Conservation (phyloP, 2,329 filamentous ascomycete genomes). For the Aplosporella prunicola region DNA sequence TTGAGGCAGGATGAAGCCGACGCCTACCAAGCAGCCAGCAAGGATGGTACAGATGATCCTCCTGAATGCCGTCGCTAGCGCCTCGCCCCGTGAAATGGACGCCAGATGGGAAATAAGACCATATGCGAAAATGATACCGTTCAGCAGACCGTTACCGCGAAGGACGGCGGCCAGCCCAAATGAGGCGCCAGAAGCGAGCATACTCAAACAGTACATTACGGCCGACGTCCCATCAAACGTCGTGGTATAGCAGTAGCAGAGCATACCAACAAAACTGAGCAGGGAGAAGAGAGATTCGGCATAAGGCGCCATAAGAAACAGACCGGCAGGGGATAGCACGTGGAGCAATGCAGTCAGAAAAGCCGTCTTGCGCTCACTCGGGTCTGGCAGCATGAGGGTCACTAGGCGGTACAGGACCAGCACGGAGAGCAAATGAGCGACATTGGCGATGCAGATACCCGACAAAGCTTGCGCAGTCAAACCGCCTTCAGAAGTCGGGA, state of each 20-base stretch:
- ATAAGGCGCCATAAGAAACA: slow-evolving; percentile 85
- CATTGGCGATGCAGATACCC: slow-evolving; percentile 59
- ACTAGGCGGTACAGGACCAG: slow-evolving; percentile 62
- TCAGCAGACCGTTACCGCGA: slow-evolving; percentile 79
- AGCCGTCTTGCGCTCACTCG: slow-evolving; percentile 39
- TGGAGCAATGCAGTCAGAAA: slow-evolving; percentile 66
- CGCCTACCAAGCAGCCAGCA: slow-evolving; percentile 57
- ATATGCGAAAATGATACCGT: slow-evolving; percentile 63
- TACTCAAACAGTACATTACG: slow-evolving; percentile 29
- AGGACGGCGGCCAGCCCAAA: slow-evolving; percentile 67
- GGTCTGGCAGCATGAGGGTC: slow-evolving; percentile 36
- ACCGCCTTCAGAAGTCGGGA: slow-evolving; percentile 9
- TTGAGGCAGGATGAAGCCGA: slow-evolving; percentile 65
- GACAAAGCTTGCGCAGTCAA: slow-evolving; percentile 35
- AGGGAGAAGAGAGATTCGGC: slow-evolving; percentile 71
- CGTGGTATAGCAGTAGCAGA: slow-evolving; percentile 52
- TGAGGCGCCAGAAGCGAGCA: slow-evolving; percentile 53
- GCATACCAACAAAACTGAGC: slow-evolving; percentile 64
- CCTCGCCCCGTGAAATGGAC: no score
- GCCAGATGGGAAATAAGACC: slow-evolving; percentile 22
- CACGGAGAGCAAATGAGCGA: slow-evolving; percentile 68
- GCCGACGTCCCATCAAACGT: background rate
- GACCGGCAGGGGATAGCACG: slow-evolving; percentile 73
- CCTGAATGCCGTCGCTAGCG: no score
- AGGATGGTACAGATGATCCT: slow-evolving; percentile 51